phyloP scores from a whole-genome alignment of 306 rosid genomes.

The Vachellia pachyceras region DNA sequence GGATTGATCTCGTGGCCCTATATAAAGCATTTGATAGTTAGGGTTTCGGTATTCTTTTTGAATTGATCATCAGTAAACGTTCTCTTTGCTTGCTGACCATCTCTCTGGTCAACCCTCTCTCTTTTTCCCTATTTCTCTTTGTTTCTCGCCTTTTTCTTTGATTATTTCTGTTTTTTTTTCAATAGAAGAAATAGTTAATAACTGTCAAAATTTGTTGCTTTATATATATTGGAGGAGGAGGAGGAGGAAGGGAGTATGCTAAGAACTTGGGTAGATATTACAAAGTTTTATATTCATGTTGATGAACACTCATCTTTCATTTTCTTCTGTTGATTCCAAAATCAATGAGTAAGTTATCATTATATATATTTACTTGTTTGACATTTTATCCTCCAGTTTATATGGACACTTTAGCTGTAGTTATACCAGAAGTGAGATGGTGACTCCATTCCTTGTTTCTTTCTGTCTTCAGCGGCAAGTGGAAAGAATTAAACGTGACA shows the following conservation, averaged over 20 bases:
- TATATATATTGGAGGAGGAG: not conserved
- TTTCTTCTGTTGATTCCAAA: not conserved
- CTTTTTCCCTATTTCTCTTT: not conserved
- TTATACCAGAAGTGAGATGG: slow-evolving; percentile 6
- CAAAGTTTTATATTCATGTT: not conserved
- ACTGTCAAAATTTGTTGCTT: not conserved
- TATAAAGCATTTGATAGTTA: not conserved
- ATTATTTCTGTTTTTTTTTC: not conserved
- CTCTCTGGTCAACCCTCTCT: not conserved
- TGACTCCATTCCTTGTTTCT: not conserved
- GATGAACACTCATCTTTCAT: not conserved
- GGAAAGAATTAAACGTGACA: slow-evolving; percentile 89
- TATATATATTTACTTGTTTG: slow-evolving; percentile 20
- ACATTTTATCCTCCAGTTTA: not conserved
- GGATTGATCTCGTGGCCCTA: not conserved
- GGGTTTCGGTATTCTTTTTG: not conserved
- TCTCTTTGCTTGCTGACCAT: not conserved
- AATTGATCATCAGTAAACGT: not conserved
- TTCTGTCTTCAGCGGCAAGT: slow-evolving; percentile 66
- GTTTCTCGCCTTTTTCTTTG: not conserved
- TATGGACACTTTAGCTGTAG: not conserved
- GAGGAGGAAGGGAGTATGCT: not conserved
- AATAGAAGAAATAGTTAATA: too few species aligned
- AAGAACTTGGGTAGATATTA: slow-evolving; percentile 18
- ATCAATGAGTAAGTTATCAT: not conserved